Evolutionary conservation across 768 basidiomycete species (phyloP), one percentile per base, ranked within the genome.

Genomic region (Suillus cothurnatus): DNA sequence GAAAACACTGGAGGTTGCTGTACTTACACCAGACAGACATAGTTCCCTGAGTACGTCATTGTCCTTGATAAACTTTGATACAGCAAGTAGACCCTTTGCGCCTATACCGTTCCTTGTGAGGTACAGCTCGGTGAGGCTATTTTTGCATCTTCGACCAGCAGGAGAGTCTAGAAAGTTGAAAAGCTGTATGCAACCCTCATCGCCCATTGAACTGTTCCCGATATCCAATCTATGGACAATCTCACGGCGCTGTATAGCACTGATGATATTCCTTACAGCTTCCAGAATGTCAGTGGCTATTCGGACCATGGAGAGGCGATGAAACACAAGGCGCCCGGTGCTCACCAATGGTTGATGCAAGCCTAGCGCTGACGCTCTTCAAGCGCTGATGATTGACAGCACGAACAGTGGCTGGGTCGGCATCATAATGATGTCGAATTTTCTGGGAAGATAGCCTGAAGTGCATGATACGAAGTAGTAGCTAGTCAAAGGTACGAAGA

Each of bases 101-200:
- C 87, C 84, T 34, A 91, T 85, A 11, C 72, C 72, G 65, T 87
- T 89, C 4, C 80, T 79, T 61, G 87, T 88, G 62, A 91, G 78
- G 66, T 80, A 83, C 38, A 91, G 84, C 68, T 88, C 85, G 2
- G 77, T 74, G 63, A 91, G 81, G 58, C 68, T 60, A 6, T 71
- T 67, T 56, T 71, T 72, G 68, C 86, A 80, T 63, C 72, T 75
- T 64, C 76, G 74, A 23, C 86, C 88, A 21, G 76, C 73, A 6
- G 77, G 71, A 14, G 89, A 88, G 32, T 75, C 65, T 8, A 91
- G 77, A 70, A 85, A 90, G 21, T 75, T 74, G 71, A 89, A 87
- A 11, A 91, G 75, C 28, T 78, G 76, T 32, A 79, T 72, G 63
- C 85, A 86, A 39, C 89, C 90, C 17, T 84, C 81, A 70, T 89